Base-by-base conservation (phyloP, 495 filamentous ascomycete genomes). In the Tuber magnatum region DNA sequence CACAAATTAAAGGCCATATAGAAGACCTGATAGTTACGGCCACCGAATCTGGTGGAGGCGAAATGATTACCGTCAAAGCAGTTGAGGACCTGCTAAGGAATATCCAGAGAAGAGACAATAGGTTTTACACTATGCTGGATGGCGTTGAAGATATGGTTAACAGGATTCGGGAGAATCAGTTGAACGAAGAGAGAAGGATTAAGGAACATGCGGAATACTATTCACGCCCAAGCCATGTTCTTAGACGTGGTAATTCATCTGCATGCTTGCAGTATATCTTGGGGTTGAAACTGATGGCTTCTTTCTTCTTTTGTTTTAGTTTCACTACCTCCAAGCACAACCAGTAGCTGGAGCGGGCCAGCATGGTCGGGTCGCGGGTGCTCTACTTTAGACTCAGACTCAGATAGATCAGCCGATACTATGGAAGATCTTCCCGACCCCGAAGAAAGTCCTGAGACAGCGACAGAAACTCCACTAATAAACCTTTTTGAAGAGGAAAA, bases 61-160 rank as follows among this genome's bases (percentile, higher is more conserved):
- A 65, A 65, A 32, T 65, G 28, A 35, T 35, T 35, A 32, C 35
- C 56, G 28, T 65, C 56, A 65, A 65, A 35, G 28, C 56, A 3
- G 56, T 65, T 65, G 56, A 65, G 35, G 56, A 65, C 56, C 56
- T 65, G 56, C 28, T 65, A 12, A 65, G 56, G 56, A 65, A 65
- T 35, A 65, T 65, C 6, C 56, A 65, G 28, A 65, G 28, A 65
- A 65, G 56, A 65, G 56, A 65, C 56, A 65, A 65, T 8, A 65
- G 2, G 28, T 65, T 65, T 35, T 65, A 32, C 28, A 65, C 56
- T 35, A 32, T 65, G 56, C 32, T 65, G 14, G 56, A 65, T 35
- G 56, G 56, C 14, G 28, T 35, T 65, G 56, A 35, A 65, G 56
- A 65, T 65, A 65, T 35, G 56, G 56, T 65, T 65, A 65, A 18